Conservation (phyloP, 169 alveolate genomes). For the Cryptosporidium meleagridis region DNA sequence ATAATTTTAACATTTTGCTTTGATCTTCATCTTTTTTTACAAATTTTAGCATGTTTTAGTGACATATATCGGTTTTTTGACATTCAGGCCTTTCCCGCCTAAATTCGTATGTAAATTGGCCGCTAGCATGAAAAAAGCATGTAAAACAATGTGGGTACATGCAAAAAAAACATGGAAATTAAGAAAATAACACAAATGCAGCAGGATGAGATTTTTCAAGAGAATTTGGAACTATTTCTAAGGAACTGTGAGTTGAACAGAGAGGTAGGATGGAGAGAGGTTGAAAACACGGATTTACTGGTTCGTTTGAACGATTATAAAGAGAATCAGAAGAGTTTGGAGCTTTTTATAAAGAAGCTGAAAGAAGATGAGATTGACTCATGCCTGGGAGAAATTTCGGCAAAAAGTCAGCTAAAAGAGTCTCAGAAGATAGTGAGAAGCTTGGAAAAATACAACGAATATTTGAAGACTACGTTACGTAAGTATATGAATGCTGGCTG, state of each 20-base stretch:
- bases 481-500: constrained; percentile 22
- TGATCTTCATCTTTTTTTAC: background rate
- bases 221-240: constrained; percentile 39
- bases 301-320: constrained; percentile 1
- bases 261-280: constrained; percentile 19
- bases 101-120: constrained; percentile 13
- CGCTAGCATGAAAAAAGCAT: constrained; percentile 45
- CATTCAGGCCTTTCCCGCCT: constrained; percentile 3
- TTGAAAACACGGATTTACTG: constrained; percentile 38
- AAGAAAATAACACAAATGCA: constrained; percentile 23
- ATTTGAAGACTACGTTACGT: constrained; percentile 4
- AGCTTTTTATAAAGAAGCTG: constrained; percentile 27
- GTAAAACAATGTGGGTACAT: constrained; percentile 74
- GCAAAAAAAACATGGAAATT: constrained; percentile 58
- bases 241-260: constrained; percentile 18
- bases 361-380: constrained; percentile 53
- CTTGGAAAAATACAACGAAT: constrained; percentile 18
- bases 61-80: constrained; percentile 9
- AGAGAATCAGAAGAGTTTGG: constrained; percentile 39
- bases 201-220: constrained; percentile 28
- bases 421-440: background rate
- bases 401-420: background rate
- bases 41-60: background rate
- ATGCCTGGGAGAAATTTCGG: constrained; percentile 5
- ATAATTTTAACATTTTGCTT: background rate